phyloP scores from a whole-genome alignment of 2,329 filamentous ascomycete species.

The Bipolaris victoriae region DNA sequence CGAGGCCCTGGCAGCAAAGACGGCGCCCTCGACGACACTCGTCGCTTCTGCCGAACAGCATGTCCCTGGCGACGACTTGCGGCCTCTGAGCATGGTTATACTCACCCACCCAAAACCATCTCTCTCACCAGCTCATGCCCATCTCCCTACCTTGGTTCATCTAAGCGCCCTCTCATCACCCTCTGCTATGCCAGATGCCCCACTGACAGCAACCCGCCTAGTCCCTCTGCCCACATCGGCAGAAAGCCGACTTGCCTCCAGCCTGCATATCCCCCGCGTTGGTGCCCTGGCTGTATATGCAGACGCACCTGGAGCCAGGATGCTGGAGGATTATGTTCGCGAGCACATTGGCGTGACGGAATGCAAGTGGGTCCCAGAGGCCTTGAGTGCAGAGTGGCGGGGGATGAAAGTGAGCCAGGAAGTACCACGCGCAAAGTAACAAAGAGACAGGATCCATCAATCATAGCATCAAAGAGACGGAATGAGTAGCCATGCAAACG shows the following conservation, averaged over 20 bases:
- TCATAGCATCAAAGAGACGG: background rate
- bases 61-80: background rate
- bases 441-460: background rate
- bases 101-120: conserved; percentile 43
- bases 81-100: conserved; percentile 36
- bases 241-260: conserved; percentile 63
- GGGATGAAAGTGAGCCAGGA: conserved; percentile 50
- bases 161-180: conserved; percentile 24
- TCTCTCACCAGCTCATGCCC: conserved; percentile 42
- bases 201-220: conserved; percentile 57
- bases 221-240: conserved; percentile 67
- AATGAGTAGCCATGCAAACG: background rate
- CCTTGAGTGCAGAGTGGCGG: conserved; percentile 47
- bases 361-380: conserved; percentile 64
- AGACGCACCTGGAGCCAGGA: conserved; percentile 62
- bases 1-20: conserved; percentile 51
- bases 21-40: conserved; percentile 20
- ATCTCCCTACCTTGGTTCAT: conserved; percentile 43
- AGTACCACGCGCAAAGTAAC: conserved; percentile 1
- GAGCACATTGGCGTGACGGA: conserved; percentile 60
- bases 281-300: conserved; percentile 67
- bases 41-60: background rate
- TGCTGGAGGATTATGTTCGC: conserved; percentile 63
- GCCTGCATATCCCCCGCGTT: conserved; percentile 67
- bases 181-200: background rate